These are phyloP conservation scores for Sarocladiaceae sp. DNA, from an alignment of 2,329 filamentous ascomycete genomes.

Conservation along the genomic window DNA sequence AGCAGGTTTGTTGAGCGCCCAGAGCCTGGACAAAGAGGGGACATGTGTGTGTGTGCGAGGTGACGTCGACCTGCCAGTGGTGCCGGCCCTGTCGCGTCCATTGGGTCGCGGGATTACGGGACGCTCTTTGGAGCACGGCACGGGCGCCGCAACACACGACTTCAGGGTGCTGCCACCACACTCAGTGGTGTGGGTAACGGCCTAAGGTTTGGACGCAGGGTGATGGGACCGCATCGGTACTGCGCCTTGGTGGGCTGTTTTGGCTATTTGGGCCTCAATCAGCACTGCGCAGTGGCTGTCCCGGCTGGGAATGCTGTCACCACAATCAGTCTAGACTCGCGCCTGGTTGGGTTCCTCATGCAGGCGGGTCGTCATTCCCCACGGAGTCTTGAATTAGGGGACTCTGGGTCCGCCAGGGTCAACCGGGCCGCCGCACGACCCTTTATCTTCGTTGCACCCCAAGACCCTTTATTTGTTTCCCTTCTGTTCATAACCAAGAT, in stretches of 20 bases:
- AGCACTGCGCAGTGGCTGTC: not conserved
- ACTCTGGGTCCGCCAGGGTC: not conserved
- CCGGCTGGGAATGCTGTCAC: constrained; percentile 3
- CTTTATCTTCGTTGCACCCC: not conserved
- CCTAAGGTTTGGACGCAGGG: no score
- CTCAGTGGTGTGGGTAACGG: not conserved
- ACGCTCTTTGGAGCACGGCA: not conserved
- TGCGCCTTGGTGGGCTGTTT: not conserved
- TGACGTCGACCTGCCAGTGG: constrained; percentile 7
- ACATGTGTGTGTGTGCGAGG: constrained; percentile 4
- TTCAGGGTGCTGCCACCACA: not conserved
- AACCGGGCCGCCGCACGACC: not conserved
- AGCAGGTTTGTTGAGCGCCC: constrained; percentile 8
- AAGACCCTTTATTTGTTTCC: not conserved
- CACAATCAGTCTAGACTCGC: not conserved
- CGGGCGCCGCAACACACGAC: constrained; percentile 2
- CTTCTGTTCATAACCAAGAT: not conserved
- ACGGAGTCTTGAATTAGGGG: constrained; percentile 7
- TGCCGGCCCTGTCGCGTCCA: not conserved
- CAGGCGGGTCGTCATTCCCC: constrained; percentile 7
- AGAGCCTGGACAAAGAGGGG: not conserved
- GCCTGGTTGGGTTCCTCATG: not conserved
- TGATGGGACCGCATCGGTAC: not conserved
- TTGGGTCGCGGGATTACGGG: constrained; percentile 5
- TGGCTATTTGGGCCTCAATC: not conserved